Percentiles rank a stretch among this genome's conserved stretches.
phyloP scores from a whole-genome alignment of 805 yeast species.

The Wickerhamomyces pijperi region DNA sequence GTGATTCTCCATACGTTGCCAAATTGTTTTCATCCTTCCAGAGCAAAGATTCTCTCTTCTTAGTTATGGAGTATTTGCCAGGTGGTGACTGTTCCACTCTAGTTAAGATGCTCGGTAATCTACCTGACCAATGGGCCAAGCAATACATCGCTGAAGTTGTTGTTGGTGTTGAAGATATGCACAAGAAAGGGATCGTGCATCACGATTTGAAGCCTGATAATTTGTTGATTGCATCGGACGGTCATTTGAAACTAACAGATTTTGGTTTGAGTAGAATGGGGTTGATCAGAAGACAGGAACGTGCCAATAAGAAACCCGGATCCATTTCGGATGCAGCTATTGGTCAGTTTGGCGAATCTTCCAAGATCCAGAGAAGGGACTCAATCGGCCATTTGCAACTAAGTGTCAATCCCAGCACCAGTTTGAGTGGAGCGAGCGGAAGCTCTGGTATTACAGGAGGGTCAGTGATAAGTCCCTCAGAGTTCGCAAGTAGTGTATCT shows the following conservation, averaged over 20 bases:
- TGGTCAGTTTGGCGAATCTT: conserved; percentile 3
- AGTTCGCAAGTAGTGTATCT: conserved; percentile 11
- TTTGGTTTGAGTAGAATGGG: conserved; percentile 92
- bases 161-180: conserved; percentile 84
- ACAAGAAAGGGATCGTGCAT: conserved; percentile 80
- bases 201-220: conserved; percentile 95
- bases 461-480: conserved; percentile 1
- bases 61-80: conserved; percentile 92
- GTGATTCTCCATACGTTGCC: conserved; percentile 89
- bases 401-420: no score
- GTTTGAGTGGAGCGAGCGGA: no score
- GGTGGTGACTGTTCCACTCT: conserved; percentile 95
- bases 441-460: no score
- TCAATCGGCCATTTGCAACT: conserved; percentile 11
- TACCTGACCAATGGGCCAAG: conserved; percentile 81
- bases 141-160: conserved; percentile 84
- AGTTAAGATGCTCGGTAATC: conserved; percentile 66
- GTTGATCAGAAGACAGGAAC: conserved; percentile 66
- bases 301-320: conserved; percentile 5
- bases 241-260: conserved; percentile 89
- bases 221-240: conserved; percentile 69
- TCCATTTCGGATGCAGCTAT: conserved; percentile 13
- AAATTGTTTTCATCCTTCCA: conserved; percentile 83
- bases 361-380: conserved; percentile 9
- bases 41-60: conserved; percentile 70